A percentile compares a stretch with the other conserved stretches of the same genome.
These are phyloP conservation scores for Maudiozyma saulgeensis DNA, from an alignment of 805 yeast genomes.

Conservation along the genomic window DNA sequence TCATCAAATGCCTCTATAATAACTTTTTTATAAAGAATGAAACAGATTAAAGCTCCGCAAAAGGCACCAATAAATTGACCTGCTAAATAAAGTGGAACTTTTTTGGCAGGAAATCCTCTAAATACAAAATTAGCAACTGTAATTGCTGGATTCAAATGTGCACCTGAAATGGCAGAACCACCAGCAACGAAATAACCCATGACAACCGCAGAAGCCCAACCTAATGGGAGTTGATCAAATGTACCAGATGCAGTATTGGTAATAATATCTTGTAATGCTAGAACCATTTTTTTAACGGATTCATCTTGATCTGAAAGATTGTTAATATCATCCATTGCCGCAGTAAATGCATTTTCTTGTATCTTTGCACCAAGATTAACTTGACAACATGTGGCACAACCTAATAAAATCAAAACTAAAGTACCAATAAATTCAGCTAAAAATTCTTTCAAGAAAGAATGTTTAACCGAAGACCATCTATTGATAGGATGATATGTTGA, in stretches of 20 bases:
- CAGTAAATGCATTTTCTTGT: constrained; percentile 11
- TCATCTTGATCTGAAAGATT: constrained; percentile 1
- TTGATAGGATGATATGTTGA: constrained; percentile 30
- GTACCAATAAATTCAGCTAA: constrained; percentile 47
- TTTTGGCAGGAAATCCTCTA: constrained; percentile 44
- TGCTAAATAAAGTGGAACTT: constrained; percentile 36
- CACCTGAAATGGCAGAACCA: constrained; percentile 45
- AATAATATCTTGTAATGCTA: constrained; percentile 7
- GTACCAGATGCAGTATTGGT: constrained; percentile 28
- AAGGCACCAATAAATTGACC: constrained; percentile 44
- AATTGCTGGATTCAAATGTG: constrained; percentile 48
- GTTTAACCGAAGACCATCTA: constrained; percentile 30
- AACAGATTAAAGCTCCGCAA: constrained; percentile 38
- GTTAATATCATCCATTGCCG: constrained; percentile 2
- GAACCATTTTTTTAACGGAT: constrained; percentile 3
- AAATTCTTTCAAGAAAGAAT: constrained; percentile 34
- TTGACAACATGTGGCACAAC: constrained; percentile 44
- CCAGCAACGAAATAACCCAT: constrained; percentile 43
- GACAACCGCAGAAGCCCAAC: constrained; percentile 49
- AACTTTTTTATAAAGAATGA: constrained; percentile 36
- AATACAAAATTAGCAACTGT: constrained; percentile 39
- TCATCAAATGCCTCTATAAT: constrained; percentile 17
- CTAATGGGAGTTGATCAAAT: constrained; percentile 34
- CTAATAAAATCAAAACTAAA: constrained; percentile 36
- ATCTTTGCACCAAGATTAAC: constrained; percentile 27